Percentiles rank a stretch among this genome's conserved stretches.
These are phyloP conservation scores for Bipolaris sorokiniana DNA, from an alignment of 2,329 filamentous ascomycete species.

Conservation along the genomic window DNA sequence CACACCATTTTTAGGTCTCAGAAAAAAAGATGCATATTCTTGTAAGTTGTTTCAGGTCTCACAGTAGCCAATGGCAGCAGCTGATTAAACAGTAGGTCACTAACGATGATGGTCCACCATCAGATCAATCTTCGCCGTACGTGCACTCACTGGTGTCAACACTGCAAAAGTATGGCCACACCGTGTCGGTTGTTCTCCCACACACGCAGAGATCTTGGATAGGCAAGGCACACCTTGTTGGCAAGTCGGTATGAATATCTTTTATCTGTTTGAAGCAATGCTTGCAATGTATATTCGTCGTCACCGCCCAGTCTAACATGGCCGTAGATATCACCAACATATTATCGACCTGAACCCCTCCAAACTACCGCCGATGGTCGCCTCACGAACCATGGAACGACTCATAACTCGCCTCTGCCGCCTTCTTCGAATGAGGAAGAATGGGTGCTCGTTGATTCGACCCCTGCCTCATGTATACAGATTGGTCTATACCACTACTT, in stretches of 20 bases:
- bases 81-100: conserved; percentile 48
- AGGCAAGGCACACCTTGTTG: conserved; percentile 95
- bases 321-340: conserved; percentile 69
- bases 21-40: conserved; percentile 47
- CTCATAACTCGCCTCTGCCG: conserved; percentile 42
- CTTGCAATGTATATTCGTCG: background rate
- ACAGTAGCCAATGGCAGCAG: conserved; percentile 7
- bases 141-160: conserved; percentile 54
- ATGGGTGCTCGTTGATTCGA: conserved; percentile 59
- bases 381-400: conserved; percentile 48
- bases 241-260: conserved; percentile 64
- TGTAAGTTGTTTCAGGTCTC: conserved; percentile 24
- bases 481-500: conserved; percentile 58
- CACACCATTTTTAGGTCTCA: background rate
- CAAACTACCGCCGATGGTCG: conserved; percentile 47
- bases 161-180: conserved; percentile 71
- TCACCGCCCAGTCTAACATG: background rate
- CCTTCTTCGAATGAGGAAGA: conserved; percentile 48
- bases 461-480: conserved; percentile 58
- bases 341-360: conserved; percentile 74
- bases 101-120: conserved; percentile 61
- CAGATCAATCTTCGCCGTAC: conserved; percentile 57
- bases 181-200: conserved; percentile 89
- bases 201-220: conserved; percentile 97
- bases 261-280: background rate